Conservation (phyloP, 768 basidiomycete species). For the Lactarius pseudohatsudake region DNA sequence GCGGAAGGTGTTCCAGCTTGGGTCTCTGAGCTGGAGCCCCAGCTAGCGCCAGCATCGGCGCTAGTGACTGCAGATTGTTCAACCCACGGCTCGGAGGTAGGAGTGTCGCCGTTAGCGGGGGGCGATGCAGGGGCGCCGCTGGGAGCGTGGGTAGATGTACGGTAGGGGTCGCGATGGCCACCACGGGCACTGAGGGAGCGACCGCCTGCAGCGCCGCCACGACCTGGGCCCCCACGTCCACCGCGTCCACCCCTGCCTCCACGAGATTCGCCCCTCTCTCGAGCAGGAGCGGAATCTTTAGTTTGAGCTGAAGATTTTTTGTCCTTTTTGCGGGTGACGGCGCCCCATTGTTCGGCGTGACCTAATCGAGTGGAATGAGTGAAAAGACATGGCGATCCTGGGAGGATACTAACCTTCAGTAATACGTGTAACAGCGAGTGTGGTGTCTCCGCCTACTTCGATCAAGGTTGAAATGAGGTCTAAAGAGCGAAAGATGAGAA, state of each 20-base stretch:
- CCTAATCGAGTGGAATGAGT: slow-evolving; percentile 44
- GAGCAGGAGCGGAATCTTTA: slow-evolving; percentile 51
- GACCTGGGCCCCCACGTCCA: slow-evolving; percentile 50
- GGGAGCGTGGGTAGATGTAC: slow-evolving; percentile 42
- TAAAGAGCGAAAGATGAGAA: slow-evolving; percentile 29
- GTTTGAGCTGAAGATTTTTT: slow-evolving; percentile 57
- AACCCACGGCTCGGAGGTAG: slow-evolving; percentile 34
- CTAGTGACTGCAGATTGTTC: slow-evolving; percentile 35
- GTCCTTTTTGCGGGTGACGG: slow-evolving; percentile 85
- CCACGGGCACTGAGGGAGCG: slow-evolving; percentile 49
- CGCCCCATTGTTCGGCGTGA: slow-evolving; percentile 75
- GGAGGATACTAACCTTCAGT: slow-evolving; percentile 55
- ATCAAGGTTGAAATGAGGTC: slow-evolving; percentile 69
- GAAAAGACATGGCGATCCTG: slow-evolving; percentile 29
- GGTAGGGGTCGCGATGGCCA: slow-evolving; percentile 42
- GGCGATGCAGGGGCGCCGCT: slow-evolving; percentile 14
- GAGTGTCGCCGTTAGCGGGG: slow-evolving; percentile 24
- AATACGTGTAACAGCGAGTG: slow-evolving; percentile 71
- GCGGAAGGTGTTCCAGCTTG: slow-evolving; percentile 33
- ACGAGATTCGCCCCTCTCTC: slow-evolving; percentile 53
- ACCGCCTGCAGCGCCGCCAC: slow-evolving; percentile 43
- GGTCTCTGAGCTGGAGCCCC: slow-evolving; percentile 33
- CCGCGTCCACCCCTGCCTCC: slow-evolving; percentile 65
- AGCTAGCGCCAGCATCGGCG: slow-evolving; percentile 10
- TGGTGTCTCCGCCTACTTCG: slow-evolving; percentile 68